phyloP scores from a whole-genome alignment of 1,284 basidiomycete genomes.

The Naganishia albida region DNA sequence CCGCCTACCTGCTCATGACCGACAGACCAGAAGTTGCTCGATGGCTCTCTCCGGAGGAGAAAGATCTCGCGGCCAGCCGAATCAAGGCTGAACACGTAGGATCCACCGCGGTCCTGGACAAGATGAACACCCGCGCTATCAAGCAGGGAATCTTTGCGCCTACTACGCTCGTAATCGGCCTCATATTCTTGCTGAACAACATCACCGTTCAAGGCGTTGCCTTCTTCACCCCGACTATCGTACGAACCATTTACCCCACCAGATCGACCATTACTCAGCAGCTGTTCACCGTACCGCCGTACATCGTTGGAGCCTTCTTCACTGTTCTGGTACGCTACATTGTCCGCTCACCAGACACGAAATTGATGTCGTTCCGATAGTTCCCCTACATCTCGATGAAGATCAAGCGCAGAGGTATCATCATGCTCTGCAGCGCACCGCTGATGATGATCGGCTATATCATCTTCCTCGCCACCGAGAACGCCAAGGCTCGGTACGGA shows the following conservation, averaged over 20 bases:
- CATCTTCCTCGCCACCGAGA: constrained; percentile 40
- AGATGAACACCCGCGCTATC: constrained; percentile 38
- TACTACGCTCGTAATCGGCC: constrained; percentile 38
- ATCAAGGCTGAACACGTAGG: constrained; percentile 52
- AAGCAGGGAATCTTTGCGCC: constrained; percentile 39
- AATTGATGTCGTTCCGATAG: background rate
- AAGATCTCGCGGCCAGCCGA: constrained; percentile 26
- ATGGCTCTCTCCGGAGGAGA: constrained; percentile 50
- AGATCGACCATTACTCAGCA: constrained; percentile 46
- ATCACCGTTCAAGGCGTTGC: constrained; percentile 43
- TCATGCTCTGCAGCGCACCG: constrained; percentile 40
- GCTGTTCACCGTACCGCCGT: constrained; percentile 50
- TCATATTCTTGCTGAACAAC: constrained; percentile 54
- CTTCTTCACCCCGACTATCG: constrained; percentile 41
- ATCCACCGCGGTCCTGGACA: constrained; percentile 43
- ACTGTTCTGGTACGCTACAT: constrained; percentile 34
- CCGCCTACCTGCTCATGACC: constrained; percentile 44
- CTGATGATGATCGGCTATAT: constrained; percentile 47
- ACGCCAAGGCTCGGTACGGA: constrained; percentile 29
- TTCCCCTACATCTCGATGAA: constrained; percentile 41
- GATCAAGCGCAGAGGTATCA: constrained; percentile 42
- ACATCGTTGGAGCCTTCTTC: constrained; percentile 44
- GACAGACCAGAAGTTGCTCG: constrained; percentile 47
- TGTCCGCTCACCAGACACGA: background rate
- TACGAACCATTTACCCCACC: constrained; percentile 50